Evolutionary conservation across 2,329 filamentous ascomycete genomes (phyloP), one percentile per base, ranked within the genome.

Genomic region (Aspergillus floridensis): DNA sequence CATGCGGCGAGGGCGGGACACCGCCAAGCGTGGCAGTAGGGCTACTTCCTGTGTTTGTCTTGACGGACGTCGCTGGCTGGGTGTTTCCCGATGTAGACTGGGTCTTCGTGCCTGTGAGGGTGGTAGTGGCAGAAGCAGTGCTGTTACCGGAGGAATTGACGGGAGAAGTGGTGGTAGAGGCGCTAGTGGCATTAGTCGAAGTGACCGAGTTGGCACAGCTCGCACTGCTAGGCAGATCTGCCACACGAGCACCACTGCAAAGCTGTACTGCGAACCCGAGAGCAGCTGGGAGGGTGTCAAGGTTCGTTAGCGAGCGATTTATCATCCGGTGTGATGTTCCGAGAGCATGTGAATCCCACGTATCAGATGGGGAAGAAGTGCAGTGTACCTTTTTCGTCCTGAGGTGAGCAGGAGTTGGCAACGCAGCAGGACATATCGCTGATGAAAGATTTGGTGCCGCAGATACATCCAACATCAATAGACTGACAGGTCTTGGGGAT

Each of bases 391-490:
- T 77, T 56, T 59, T 83, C 78, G n/a, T 81, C 79, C 0, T 66
- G 65, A 0, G 65, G 24, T 32, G 66, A 64, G 69, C 83, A 85
- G n/a, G 70, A 68, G 2, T 65, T 65, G 19, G 74, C 68, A 21
- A 86, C 72, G 64, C 83, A 86, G 71, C 81, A 83, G 48, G 79
- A 70, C 60, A 85, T 81, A 56, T 68, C 67, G 50, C 61, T 66
- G 57, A 86, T 68, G 75, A 85, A 85, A 19, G 70, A 66, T 11
- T 68, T 62, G 61, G 74, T 72, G 6, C 66, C 67, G 67, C 83
- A 85, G 63, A 84, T 82, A 65, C 83, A 85, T 38, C 69, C 65
- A 59, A 79, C 71, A 58, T 84, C 76, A 21, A 80, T 66, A 16
- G 29, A 57, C 32, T 69, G 68, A 63, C 79, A 79, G 7, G 70